Conservation (phyloP, 768 basidiomycete species). For the Auricularia sp. region DNA sequence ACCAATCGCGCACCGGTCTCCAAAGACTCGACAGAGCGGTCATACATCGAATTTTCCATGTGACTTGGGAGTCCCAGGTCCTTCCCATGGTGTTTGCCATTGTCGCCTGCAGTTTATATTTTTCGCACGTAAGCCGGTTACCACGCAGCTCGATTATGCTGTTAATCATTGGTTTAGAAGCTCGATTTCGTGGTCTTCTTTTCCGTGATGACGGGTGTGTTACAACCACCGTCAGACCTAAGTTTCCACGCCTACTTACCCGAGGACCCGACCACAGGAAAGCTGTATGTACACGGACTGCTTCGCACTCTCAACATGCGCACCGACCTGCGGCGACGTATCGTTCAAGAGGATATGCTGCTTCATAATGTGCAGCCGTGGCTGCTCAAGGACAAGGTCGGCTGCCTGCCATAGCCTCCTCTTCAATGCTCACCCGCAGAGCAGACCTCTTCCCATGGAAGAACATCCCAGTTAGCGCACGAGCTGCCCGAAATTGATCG, state of each 20-base stretch:
- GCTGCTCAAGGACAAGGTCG: not conserved
- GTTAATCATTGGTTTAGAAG: not conserved
- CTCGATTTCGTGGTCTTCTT: not conserved
- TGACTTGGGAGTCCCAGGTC: not conserved
- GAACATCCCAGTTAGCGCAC: not conserved
- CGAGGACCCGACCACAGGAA: not conserved
- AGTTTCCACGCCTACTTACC: too few species aligned
- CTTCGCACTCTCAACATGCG: conserved; percentile 3
- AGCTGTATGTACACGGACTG: conserved; percentile 3
- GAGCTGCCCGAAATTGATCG: too few species aligned
- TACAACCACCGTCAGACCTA: not conserved
- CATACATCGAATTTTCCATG: not conserved
- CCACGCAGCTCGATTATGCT: not conserved
- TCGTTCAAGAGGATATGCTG: not conserved
- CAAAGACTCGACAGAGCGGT: not conserved
- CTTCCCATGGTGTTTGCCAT: not conserved
- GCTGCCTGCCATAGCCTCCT: not conserved
- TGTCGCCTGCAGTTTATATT: not conserved
- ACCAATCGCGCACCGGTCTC: not conserved
- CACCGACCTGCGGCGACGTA: not conserved
- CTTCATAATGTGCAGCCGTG: not conserved
- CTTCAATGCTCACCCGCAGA: not conserved
- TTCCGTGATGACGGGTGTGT: not conserved
- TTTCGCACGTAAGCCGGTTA: not conserved
- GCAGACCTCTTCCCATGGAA: not conserved